Conservation (phyloP, 2,329 filamentous ascomycete genomes). For the Raffaelea ambrosiae region DNA sequence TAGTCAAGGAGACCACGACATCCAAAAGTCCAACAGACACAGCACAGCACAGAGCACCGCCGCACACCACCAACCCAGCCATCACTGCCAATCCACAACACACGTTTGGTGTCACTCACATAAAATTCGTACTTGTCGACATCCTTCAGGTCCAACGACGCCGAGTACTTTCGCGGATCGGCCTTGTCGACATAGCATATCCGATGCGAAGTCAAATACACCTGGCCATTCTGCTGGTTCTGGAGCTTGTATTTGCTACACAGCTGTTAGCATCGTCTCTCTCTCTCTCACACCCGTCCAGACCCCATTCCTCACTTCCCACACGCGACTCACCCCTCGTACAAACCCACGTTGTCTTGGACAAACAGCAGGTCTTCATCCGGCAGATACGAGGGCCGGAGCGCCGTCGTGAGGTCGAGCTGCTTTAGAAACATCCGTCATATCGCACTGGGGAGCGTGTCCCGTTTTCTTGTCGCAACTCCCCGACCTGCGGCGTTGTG, state of each 20-base stretch:
- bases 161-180: conserved; percentile 75
- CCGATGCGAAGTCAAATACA: conserved; percentile 92
- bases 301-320: not conserved
- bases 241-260: conserved; percentile 87
- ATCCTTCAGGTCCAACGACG: conserved; percentile 80
- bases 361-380: conserved; percentile 95
- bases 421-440: conserved; percentile 95
- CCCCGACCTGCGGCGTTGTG: not conserved
- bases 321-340: conserved; percentile 69
- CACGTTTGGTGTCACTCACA: too few species aligned
- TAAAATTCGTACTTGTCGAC: conserved; percentile 89
- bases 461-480: conserved; percentile 10
- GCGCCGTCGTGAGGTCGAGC: conserved; percentile 90
- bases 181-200: conserved; percentile 89
- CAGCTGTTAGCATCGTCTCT: not conserved
- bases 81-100: too few species aligned
- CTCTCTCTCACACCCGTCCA: conserved; percentile 1
- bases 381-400: conserved; percentile 83
- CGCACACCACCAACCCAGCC: too few species aligned
- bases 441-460: conserved; percentile 26
- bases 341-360: conserved; percentile 93
- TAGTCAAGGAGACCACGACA: not conserved
- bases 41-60: not conserved
- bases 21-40: not conserved
- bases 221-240: conserved; percentile 89